Evolutionary conservation across 768 basidiomycete species (phyloP).

Genomic region (Tylopilus subfusipes): DNA sequence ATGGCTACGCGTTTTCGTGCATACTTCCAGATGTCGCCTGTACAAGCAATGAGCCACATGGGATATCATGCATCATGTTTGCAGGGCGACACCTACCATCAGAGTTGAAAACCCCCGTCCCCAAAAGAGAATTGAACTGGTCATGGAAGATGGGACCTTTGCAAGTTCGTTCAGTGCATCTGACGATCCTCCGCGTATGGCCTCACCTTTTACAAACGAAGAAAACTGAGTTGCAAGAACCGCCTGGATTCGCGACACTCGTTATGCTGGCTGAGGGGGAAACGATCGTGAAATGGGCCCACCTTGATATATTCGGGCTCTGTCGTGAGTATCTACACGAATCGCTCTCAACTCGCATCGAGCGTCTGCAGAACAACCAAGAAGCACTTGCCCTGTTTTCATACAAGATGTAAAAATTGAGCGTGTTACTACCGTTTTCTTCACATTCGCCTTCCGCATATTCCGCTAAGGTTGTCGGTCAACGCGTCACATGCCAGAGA

Average conservation of each 20-base stretch:
- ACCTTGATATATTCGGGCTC: conserved; percentile 43
- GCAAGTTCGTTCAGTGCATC: neutral
- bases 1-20: neutral
- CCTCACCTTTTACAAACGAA: conserved; percentile 35
- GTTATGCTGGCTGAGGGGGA: neutral
- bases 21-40: conserved; percentile 40
- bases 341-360: neutral
- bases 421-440: conserved; percentile 24
- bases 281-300: neutral
- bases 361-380: neutral
- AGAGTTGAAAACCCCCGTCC: conserved; percentile 41
- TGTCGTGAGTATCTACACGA: conserved; percentile 32
- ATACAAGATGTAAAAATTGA: conserved; percentile 20
- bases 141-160: conserved; percentile 24
- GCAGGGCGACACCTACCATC: conserved; percentile 26
- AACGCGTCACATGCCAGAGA: neutral
- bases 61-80: neutral
- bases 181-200: neutral
- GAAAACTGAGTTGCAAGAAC: conserved; percentile 38
- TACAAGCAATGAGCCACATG: neutral
- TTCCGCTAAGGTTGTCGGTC: conserved; percentile 13
- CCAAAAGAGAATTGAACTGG: conserved; percentile 30
- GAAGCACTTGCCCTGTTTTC: conserved; percentile 25
- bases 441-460: conserved; percentile 5
- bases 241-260: conserved; percentile 21